phyloP scores from a whole-genome alignment of 371 early-diverging fungal genomes.

The Mucor saturninus region DNA sequence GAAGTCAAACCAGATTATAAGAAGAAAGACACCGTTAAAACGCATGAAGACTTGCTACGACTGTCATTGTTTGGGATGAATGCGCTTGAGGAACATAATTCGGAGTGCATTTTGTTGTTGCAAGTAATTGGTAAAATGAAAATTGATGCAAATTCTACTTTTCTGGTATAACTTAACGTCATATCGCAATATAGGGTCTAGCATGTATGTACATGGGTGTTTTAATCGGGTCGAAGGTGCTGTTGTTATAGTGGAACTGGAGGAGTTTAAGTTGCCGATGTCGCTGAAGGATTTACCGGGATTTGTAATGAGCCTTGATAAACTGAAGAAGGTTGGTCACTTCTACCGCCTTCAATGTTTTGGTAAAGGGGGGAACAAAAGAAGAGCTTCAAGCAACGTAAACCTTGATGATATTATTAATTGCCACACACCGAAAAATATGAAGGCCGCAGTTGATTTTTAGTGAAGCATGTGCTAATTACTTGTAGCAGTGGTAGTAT shows the following conservation, averaged over 20 bases:
- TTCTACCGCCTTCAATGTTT: slow-evolving; percentile 20
- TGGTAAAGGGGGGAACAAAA: slow-evolving; percentile 16
- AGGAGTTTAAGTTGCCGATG: slow-evolving; percentile 22
- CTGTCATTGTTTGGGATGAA: slow-evolving; percentile 16
- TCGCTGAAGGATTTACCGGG: slow-evolving; percentile 26
- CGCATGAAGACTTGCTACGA: slow-evolving; percentile 13
- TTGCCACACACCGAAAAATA: slow-evolving; percentile 21
- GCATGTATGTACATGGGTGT: slow-evolving; percentile 15
- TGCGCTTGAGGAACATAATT: slow-evolving; percentile 15
- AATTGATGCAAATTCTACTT: slow-evolving; percentile 20
- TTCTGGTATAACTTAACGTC: slow-evolving; percentile 17
- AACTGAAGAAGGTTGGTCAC: slow-evolving; percentile 21
- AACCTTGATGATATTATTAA: slow-evolving; percentile 24
- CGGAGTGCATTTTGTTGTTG: slow-evolving; percentile 18
- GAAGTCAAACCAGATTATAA: slow-evolving; percentile 21
- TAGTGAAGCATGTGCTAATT: slow-evolving; percentile 16
- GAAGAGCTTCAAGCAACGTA: slow-evolving; percentile 22
- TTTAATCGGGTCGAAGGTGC: slow-evolving; percentile 20
- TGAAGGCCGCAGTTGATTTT: slow-evolving; percentile 19
- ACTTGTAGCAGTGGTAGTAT: slow-evolving; percentile 15
- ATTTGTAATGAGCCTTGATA: slow-evolving; percentile 25
- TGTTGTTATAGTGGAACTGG: slow-evolving; percentile 21
- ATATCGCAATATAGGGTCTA: slow-evolving; percentile 20
- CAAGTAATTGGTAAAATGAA: slow-evolving; percentile 24
- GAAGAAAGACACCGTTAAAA: slow-evolving; percentile 12